Base-by-base conservation (phyloP, 1,139 yeast genomes). In the Geotrichum macrosporum region DNA sequence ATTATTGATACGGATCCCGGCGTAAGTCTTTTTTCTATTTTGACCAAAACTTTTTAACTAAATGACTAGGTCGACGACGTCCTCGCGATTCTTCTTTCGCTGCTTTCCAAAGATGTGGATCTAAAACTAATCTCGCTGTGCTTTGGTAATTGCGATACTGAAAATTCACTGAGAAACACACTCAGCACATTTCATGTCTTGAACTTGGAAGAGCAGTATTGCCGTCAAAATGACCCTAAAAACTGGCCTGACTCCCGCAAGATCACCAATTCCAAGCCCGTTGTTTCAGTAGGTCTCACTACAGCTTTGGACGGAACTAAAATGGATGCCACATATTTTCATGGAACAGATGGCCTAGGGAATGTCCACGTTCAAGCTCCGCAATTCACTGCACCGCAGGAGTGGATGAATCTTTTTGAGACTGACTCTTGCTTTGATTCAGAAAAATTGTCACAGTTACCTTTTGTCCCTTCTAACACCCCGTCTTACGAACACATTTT, bases 1-100 rank as follows among this genome's bases (percentile, higher is more conserved):
- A 65, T 68, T 32, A 58, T 68, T 32, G 72, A 68, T 49, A 66
- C 71, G 1, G 72, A 68, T 52, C 72, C 72, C 16, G 72, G 72
- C 3, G 68, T 56, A 50, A 34, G 61, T 49, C 5, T 3, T 5
- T 22, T 18, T 4, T 20, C 18, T 35, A 8, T 13, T 37, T 26
- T 15, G 38, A 30, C 21, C 3, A 36, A 16, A 29, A 26, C 5
- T 5, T 24, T 8, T 39, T 41, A 34, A 41, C 30, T 18, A 21
- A n/a, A 9, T 9, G n/a, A n/a, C n/a, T 27, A 57, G 62, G 59
- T 69, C 16, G 73, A 69, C 51, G 74, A 70, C 49, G 61, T 66
- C 43, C 58, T 69, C 47, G 74, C 71, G 1, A 53, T 70, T 19
- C 55, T 68, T 37, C 55, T 66, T 47, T 71, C 72, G 2, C 58